Evolutionary conservation across 257 asterid genomes (phyloP).

Genomic region (Solanum pinnatisectum): DNA sequence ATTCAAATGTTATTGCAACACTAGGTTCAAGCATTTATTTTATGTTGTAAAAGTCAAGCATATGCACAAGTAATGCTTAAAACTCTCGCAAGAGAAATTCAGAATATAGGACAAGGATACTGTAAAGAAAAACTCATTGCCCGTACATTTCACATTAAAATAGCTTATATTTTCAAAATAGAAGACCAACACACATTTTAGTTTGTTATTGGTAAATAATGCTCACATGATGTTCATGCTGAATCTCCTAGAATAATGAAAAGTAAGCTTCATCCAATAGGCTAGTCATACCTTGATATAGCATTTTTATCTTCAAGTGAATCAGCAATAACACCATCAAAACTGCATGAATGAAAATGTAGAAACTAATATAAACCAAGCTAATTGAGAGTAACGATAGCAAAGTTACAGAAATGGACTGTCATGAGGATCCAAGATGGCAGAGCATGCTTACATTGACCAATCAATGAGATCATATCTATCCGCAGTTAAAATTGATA

Average conservation of each 20-base stretch:
- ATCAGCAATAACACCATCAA: slow-evolving; percentile 75
- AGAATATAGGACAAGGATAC: neutral
- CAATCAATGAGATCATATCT: slow-evolving; percentile 74
- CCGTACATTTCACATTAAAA: neutral
- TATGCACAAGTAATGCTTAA: neutral
- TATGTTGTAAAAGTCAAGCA: neutral
- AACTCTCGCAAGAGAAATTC: neutral
- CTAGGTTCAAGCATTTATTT: neutral
- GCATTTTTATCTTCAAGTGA: slow-evolving; percentile 79
- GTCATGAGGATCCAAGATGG: slow-evolving; percentile 2
- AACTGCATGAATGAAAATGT: slow-evolving; percentile 46
- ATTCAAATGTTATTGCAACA: neutral
- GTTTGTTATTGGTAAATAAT: neutral
- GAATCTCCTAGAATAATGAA: neutral
- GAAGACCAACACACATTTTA: neutral
- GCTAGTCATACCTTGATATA: slow-evolving; percentile 52
- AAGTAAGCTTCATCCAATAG: neutral
- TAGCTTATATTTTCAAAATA: neutral
- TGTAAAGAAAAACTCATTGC: neutral
- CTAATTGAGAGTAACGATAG: neutral
- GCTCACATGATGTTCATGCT: neutral
- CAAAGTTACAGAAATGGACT: neutral
- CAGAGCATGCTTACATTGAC: slow-evolving; percentile 62
- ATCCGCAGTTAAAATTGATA: slow-evolving; percentile 68
- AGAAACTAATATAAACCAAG: slow-evolving; percentile 3